Evolutionary conservation across 2,329 filamentous ascomycete species (phyloP).

Genomic region (Tolypocladium inflatum): DNA sequence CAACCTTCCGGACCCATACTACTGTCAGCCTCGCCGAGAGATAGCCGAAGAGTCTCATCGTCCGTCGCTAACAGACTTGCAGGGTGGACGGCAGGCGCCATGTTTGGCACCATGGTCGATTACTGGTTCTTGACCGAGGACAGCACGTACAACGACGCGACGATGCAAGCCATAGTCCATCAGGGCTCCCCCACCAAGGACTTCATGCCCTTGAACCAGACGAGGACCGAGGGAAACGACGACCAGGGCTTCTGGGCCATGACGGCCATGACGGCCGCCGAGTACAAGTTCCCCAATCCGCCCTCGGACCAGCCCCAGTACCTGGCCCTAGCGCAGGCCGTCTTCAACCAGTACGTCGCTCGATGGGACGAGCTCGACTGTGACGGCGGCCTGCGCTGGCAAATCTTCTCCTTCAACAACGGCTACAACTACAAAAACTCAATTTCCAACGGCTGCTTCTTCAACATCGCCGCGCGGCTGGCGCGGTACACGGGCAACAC

Average conservation of each 20-base stretch:
- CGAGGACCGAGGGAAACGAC: slow-evolving; percentile 55
- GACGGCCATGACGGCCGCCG: slow-evolving; percentile 68
- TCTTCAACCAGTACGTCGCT: slow-evolving; percentile 67
- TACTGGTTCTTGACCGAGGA: slow-evolving; percentile 66
- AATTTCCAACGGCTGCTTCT: slow-evolving; percentile 61
- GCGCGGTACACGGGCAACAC: slow-evolving; percentile 70
- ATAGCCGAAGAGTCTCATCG: neutral
- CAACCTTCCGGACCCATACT: slow-evolving; percentile 52
- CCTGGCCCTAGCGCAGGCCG: slow-evolving; percentile 68
- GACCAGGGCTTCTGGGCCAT: slow-evolving; percentile 83
- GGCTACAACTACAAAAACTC: slow-evolving; percentile 63
- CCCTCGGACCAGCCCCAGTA: slow-evolving; percentile 53
- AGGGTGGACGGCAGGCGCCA: slow-evolving; percentile 63
- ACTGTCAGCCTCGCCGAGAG: slow-evolving; percentile 41
- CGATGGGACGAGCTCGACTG: slow-evolving; percentile 61
- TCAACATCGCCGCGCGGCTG: slow-evolving; percentile 60
- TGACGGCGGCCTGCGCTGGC: slow-evolving; percentile 72
- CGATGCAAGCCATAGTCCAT: slow-evolving; percentile 48
- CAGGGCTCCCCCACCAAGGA: slow-evolving; percentile 50
- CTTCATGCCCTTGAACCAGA: slow-evolving; percentile 60
- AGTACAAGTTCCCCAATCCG: slow-evolving; percentile 65
- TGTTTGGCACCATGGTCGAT: slow-evolving; percentile 63
- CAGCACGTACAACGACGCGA: slow-evolving; percentile 50
- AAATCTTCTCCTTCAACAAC: slow-evolving; percentile 70
- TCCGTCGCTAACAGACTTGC: slow-evolving; percentile 7